Percentiles rank a stretch among this genome's conserved stretches.
These are phyloP conservation scores for Gymnopilus junonius DNA, from an alignment of 768 basidiomycete species.

Conservation along the genomic window DNA sequence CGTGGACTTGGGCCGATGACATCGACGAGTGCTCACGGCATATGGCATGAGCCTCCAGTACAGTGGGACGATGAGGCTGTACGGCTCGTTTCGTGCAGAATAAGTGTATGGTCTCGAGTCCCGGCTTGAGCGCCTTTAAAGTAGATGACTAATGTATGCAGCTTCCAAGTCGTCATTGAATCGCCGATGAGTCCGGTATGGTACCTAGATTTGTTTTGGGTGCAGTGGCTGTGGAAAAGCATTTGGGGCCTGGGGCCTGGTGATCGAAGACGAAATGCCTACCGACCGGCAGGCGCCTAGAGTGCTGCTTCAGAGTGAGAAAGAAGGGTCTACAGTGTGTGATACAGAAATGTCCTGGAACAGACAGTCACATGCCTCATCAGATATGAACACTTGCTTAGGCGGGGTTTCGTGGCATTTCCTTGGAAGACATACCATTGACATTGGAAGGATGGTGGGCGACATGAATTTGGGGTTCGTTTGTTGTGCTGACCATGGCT, in stretches of 20 bases:
- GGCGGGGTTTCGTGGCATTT: neutral
- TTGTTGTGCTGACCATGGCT: neutral
- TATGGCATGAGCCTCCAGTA: neutral
- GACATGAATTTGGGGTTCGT: neutral
- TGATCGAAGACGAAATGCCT: neutral
- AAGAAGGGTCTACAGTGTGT: neutral
- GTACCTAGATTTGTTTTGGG: constrained; percentile 6
- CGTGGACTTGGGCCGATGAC: neutral
- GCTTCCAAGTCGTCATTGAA: constrained; percentile 5
- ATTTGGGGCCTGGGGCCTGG: constrained; percentile 15
- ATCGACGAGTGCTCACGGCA: neutral
- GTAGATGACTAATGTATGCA: neutral
- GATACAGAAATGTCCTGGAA: neutral
- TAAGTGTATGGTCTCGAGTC: neutral
- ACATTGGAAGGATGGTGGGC: neutral
- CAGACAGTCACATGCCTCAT: neutral
- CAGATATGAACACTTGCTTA: neutral
- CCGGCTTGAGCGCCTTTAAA: neutral
- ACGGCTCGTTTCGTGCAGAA: neutral
- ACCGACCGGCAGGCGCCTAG: neutral
- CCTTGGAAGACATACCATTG: neutral
- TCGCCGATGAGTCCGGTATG: constrained; percentile 17
- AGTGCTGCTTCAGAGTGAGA: neutral
- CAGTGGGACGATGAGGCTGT: neutral
- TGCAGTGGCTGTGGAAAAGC: constrained; percentile 15